Percentiles rank a stretch among this genome's conserved stretches.
These are phyloP conservation scores for Avena sativa DNA, from an alignment of 176 grass and related monocot genomes.

Conservation along the genomic window DNA sequence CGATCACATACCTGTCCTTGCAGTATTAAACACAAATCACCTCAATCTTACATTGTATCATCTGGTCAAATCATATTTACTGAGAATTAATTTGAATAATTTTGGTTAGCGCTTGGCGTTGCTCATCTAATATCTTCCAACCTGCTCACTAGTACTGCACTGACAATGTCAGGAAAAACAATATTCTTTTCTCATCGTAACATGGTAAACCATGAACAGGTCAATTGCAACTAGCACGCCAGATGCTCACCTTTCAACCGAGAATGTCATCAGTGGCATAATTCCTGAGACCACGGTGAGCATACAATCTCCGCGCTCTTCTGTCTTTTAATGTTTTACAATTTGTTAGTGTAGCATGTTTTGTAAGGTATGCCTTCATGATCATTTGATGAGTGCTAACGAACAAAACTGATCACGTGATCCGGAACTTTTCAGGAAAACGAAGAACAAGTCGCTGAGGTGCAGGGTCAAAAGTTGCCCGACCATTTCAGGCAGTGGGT, in stretches of 20 bases:
- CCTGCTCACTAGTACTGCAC: slow-evolving; percentile 12
- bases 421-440: slow-evolving; percentile 57
- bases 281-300: slow-evolving; percentile 45
- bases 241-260: slow-evolving; percentile 50
- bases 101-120: not conserved
- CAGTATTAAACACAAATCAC: slow-evolving; percentile 16
- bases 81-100: slow-evolving; percentile 23
- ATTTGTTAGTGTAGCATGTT: not conserved
- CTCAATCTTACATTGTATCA: not conserved
- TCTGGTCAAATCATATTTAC: not conserved
- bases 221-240: slow-evolving; percentile 45
- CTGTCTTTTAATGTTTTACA: not conserved
- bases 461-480: slow-evolving; percentile 50
- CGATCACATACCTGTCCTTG: slow-evolving; percentile 19
- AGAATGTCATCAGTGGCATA: slow-evolving; percentile 50
- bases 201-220: slow-evolving; percentile 39
- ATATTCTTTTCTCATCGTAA: slow-evolving; percentile 33
- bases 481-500: slow-evolving; percentile 68
- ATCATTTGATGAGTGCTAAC: not conserved
- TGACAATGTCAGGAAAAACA: not conserved
- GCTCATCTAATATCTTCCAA: slow-evolving; percentile 20
- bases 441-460: slow-evolving; percentile 23
- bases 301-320: not conserved
- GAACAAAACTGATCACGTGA: slow-evolving; percentile 22
- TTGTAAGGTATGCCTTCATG: not conserved